Base-by-base conservation (phyloP, 2,329 filamentous ascomycete species). In the Trichoderma sp. region DNA sequence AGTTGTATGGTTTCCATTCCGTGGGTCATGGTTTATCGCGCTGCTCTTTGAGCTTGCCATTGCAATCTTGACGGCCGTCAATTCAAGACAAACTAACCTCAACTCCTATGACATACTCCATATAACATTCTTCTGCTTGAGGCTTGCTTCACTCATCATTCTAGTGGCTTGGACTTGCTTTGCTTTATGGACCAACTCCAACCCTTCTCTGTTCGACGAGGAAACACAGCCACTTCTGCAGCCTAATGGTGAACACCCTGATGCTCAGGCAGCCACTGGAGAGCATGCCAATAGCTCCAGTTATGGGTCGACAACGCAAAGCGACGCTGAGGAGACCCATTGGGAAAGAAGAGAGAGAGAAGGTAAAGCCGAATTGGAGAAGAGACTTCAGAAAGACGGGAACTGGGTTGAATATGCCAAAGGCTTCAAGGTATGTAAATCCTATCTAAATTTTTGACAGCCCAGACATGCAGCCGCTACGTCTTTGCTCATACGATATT, bases 331-430 rank as follows among this genome's bases (percentile, higher is more conserved):
- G 75, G 88, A 50, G 43, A 11, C 81, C 76, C 86, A 78, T 57
- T 91, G 83, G 85, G 86, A 85, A 78, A 86, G 81, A 71, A 84
- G 80, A 62, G 83, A 87, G 76, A 84, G 87, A 53, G 84, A 84
- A 77, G 87, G 81, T 63, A 87, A 83, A 78, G 90, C 86, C 79
- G 87, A 81, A 74, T 91, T 88, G 83, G 84, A 89, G 73, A 91
- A 93, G 80, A 88, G 91, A 3, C 85, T 94, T n/a, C 86, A 91
- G 77, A 88, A 92, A 74, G 88, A 92, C 72, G 93, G 93, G 1
- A 93, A 90, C 74, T 95, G 92, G 92, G 86, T 93, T 75, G 88
- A 88, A 57, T 96, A 96, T 77, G 84, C 91, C 32, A 93, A 92
- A 77, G 88, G 91, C 6, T 97, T 94, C 81, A 84, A 85, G 76